Percentiles rank a stretch among this genome's conserved stretches.
Conservation (phyloP, 192 early-diverging fungal species). For the Podila epicladia region DNA sequence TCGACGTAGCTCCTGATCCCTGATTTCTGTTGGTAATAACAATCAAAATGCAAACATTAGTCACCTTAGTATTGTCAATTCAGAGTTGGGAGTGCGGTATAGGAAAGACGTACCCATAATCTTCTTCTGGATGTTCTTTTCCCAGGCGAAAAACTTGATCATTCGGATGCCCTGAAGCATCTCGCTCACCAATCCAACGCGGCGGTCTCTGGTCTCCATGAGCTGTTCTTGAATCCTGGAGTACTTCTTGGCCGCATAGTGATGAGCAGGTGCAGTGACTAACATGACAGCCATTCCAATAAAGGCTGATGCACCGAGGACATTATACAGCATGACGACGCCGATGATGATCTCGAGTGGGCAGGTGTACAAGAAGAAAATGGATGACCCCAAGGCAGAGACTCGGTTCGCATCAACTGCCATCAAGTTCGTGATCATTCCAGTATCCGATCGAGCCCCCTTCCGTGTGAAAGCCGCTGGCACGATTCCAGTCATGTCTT, state of each 20-base stretch:
- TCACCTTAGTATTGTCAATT: too few relatives aligned
- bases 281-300: slow-evolving; percentile 80
- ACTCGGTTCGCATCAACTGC: slow-evolving; percentile 78
- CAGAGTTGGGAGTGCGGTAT: too few relatives aligned
- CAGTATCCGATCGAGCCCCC: slow-evolving; percentile 50
- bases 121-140: slow-evolving; percentile 73
- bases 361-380: slow-evolving; percentile 71
- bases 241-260: slow-evolving; percentile 64
- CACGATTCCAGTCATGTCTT: slow-evolving; percentile 53
- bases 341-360: slow-evolving; percentile 77
- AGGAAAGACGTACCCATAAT: slow-evolving; percentile 63
- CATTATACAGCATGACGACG: slow-evolving; percentile 70
- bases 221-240: slow-evolving; percentile 62
- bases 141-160: slow-evolving; percentile 90
- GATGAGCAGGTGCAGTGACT: slow-evolving; percentile 68
- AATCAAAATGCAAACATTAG: too few relatives aligned
- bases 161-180: slow-evolving; percentile 84
- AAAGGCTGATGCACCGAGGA: slow-evolving; percentile 83
- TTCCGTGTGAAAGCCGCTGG: slow-evolving; percentile 15
- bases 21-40: slow-evolving; percentile 26
- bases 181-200: slow-evolving; percentile 82
- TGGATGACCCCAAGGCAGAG: slow-evolving; percentile 62
- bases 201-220: slow-evolving; percentile 73
- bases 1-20: slow-evolving; percentile 50
- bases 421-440: slow-evolving; percentile 80